phyloP scores from a whole-genome alignment of 257 asterid species.

The Ophiorrhiza pumila region DNA sequence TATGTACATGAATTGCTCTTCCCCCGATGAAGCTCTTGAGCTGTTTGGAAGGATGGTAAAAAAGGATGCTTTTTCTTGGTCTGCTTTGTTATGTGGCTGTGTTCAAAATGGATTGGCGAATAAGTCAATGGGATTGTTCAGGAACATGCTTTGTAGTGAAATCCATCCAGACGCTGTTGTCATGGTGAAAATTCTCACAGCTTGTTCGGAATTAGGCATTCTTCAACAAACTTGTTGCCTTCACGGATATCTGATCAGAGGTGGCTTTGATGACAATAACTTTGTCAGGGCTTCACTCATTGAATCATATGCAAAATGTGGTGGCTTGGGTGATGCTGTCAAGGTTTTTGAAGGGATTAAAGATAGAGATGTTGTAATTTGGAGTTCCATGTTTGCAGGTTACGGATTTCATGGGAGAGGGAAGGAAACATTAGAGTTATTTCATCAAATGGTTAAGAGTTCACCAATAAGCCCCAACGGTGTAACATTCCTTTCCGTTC shows the following conservation, averaged over 20 bases:
- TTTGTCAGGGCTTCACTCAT: slow-evolving; percentile 59
- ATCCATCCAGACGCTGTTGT: slow-evolving; percentile 43
- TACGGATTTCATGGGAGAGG: slow-evolving; percentile 66
- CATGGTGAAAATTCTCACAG: slow-evolving; percentile 47
- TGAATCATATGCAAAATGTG: slow-evolving; percentile 73
- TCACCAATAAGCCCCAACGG: slow-evolving; percentile 47
- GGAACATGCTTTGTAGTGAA: slow-evolving; percentile 43
- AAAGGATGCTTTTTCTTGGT: slow-evolving; percentile 57
- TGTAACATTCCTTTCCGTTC: slow-evolving; percentile 54
- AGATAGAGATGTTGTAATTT: slow-evolving; percentile 53
- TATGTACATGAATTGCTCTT: slow-evolving; percentile 74
- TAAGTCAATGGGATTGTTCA: slow-evolving; percentile 45
- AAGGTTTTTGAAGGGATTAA: slow-evolving; percentile 33
- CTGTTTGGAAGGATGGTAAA: slow-evolving; percentile 44
- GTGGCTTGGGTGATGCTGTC: slow-evolving; percentile 55
- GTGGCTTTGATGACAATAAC: slow-evolving; percentile 38
- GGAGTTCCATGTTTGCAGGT: slow-evolving; percentile 83
- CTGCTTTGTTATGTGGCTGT: slow-evolving; percentile 54
- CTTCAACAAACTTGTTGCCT: slow-evolving; percentile 57
- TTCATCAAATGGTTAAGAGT: slow-evolving; percentile 44
- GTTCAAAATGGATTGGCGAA: slow-evolving; percentile 41
- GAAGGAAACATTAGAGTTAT: slow-evolving; percentile 49
- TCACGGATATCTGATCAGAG: slow-evolving; percentile 47
- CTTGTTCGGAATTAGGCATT: slow-evolving; percentile 71
- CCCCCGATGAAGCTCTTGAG: slow-evolving; percentile 56